Evolutionary conservation across 1,284 basidiomycete genomes (phyloP).

Genomic region (Trichosporon ovoides): DNA sequence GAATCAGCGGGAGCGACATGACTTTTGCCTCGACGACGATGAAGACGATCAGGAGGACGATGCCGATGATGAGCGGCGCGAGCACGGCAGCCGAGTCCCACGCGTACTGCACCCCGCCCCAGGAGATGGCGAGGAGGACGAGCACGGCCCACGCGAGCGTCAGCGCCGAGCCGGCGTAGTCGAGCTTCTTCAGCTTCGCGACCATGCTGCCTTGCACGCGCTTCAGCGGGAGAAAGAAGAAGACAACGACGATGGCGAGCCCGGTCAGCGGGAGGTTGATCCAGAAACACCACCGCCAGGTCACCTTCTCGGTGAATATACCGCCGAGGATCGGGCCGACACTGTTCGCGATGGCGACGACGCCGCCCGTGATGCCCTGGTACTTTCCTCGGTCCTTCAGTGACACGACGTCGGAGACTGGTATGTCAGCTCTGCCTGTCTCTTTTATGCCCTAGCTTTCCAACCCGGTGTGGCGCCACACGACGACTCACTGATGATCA

Average conservation of each 20-base stretch:
- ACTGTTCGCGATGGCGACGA: slow-evolving; percentile 38
- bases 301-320: slow-evolving; percentile 30
- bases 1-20: slow-evolving; percentile 61
- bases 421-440: not conserved
- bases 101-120: slow-evolving; percentile 64
- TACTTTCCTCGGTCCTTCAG: slow-evolving; percentile 47
- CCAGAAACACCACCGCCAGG: slow-evolving; percentile 51
- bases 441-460: not conserved
- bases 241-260: slow-evolving; percentile 54
- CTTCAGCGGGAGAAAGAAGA: slow-evolving; percentile 62
- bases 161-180: slow-evolving; percentile 60
- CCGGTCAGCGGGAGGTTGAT: slow-evolving; percentile 59
- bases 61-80: slow-evolving; percentile 57
- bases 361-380: slow-evolving; percentile 40
- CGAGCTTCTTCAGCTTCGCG: slow-evolving; percentile 58
- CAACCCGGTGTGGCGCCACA: not conserved
- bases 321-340: slow-evolving; percentile 45
- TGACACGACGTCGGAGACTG: slow-evolving; percentile 33
- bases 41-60: slow-evolving; percentile 57
- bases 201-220: slow-evolving; percentile 58
- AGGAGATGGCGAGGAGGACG: slow-evolving; percentile 64
- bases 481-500: slow-evolving; percentile 23
- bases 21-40: slow-evolving; percentile 67
- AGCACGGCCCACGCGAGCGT: slow-evolving; percentile 59
- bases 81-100: slow-evolving; percentile 61